A percentile compares a stretch with the other conserved stretches of the same genome.
phyloP scores from a whole-genome alignment of 2,329 filamentous ascomycete genomes.

The Coccinonectria pachysandricola region DNA sequence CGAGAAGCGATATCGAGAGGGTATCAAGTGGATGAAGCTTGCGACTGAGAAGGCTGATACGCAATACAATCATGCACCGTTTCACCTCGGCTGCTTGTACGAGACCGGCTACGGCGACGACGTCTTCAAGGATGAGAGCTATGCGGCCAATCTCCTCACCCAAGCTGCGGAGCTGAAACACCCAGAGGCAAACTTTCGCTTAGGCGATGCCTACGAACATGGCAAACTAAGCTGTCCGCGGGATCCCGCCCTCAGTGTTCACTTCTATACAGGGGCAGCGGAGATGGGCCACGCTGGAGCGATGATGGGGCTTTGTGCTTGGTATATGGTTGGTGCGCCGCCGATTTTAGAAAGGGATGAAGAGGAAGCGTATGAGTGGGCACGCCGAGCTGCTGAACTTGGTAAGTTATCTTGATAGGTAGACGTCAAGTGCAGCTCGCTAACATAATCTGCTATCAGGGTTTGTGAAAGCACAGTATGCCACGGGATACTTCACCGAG shows the following conservation, averaged over 20 bases:
- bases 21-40: constrained; percentile 92
- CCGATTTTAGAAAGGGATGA: constrained; percentile 91
- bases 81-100: constrained; percentile 79
- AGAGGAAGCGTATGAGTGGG: constrained; percentile 94
- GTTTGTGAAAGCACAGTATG: constrained; percentile 73
- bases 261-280: constrained; percentile 93
- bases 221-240: constrained; percentile 77
- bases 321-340: constrained; percentile 94
- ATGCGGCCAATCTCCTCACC: constrained; percentile 89
- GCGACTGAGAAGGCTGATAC: constrained; percentile 79
- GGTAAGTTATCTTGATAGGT: constrained; percentile 56
- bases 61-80: constrained; percentile 89
- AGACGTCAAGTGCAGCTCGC: too few relatives aligned
- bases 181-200: constrained; percentile 70
- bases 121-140: constrained; percentile 80
- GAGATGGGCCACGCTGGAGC: constrained; percentile 72
- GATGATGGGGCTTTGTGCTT: constrained; percentile 98
- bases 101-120: constrained; percentile 92
- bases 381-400: constrained; percentile 70
- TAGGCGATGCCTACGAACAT: constrained; percentile 97
- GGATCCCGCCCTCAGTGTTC: constrained; percentile 86
- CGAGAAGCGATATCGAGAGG: constrained; percentile 76
- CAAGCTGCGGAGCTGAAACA: constrained; percentile 90
- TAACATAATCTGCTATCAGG: too few relatives aligned
- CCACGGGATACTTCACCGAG: constrained; percentile 93